These are phyloP conservation scores for Letharia columbiana DNA, from an alignment of 495 filamentous ascomycete genomes.

Conservation along the genomic window DNA sequence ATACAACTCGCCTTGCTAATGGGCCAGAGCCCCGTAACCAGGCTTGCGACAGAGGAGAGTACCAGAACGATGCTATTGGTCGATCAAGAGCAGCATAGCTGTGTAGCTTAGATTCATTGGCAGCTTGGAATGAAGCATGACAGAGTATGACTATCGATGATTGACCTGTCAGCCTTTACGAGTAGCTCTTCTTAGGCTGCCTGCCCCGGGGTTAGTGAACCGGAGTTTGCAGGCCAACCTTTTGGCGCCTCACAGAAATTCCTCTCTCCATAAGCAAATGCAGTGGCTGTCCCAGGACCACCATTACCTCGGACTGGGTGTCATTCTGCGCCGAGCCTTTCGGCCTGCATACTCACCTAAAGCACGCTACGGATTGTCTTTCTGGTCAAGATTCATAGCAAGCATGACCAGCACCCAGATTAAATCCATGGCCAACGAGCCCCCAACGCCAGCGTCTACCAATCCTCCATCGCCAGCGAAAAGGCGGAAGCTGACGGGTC, in stretches of 20 bases:
- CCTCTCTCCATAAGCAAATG: not conserved
- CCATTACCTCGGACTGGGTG: not conserved
- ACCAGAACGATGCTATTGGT: too few relatives aligned
- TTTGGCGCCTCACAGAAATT: not conserved
- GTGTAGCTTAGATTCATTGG: too few relatives aligned
- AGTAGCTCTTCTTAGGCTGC: too few relatives aligned
- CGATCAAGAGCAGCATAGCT: too few relatives aligned
- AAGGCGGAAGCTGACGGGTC: conserved; percentile 59
- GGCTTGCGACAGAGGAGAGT: too few relatives aligned
- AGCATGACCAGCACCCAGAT: not conserved
- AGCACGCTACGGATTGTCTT: not conserved
- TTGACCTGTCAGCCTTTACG: too few relatives aligned
- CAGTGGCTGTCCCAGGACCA: not conserved
- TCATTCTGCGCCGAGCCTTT: not conserved
- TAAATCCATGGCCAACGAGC: not conserved
- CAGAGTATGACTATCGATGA: too few relatives aligned
- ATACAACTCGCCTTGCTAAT: too few relatives aligned
- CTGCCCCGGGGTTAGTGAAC: not conserved
- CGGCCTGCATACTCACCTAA: not conserved
- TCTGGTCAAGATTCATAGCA: not conserved
- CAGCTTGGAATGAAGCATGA: too few relatives aligned
- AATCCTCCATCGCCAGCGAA: not conserved
- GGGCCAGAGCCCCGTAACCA: too few relatives aligned
- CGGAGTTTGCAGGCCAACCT: not conserved
- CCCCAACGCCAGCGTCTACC: not conserved